Conservation (phyloP, 2,329 filamentous ascomycete species). For the Teratosphaeria viscida region DNA sequence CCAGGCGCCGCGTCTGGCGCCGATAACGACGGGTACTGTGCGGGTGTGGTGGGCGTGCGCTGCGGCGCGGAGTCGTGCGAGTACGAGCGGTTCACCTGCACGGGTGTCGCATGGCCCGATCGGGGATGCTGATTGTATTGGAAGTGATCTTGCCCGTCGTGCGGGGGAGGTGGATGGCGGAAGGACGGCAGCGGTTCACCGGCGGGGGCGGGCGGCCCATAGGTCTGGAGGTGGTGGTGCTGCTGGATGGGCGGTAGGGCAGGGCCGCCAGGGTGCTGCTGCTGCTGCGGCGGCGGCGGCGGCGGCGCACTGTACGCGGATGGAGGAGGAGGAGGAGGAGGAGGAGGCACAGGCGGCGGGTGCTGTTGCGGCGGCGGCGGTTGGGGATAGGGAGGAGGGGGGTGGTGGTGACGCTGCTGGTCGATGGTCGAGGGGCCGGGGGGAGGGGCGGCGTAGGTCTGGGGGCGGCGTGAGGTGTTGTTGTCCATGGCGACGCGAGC, state of each 20-base stretch:
- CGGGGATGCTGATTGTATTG: slow-evolving; percentile 20
- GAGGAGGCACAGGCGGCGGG: slow-evolving; percentile 4
- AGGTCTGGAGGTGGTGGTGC: slow-evolving; percentile 14
- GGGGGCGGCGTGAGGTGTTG: slow-evolving; percentile 10
- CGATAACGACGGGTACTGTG: slow-evolving; percentile 10
- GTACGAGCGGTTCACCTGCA: slow-evolving; percentile 23
- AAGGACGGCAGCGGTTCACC: slow-evolving; percentile 20
- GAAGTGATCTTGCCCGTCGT: slow-evolving; percentile 16
- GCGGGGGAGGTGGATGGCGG: slow-evolving; percentile 15
- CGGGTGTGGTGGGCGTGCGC: slow-evolving; percentile 26
- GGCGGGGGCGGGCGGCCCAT: slow-evolving; percentile 14
- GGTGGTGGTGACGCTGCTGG: not conserved
- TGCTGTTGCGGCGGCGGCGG: slow-evolving; percentile 8
- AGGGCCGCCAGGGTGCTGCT: slow-evolving; percentile 6
- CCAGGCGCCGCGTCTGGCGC: slow-evolving; percentile 12
- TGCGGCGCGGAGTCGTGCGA: slow-evolving; percentile 24
- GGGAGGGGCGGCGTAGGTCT: slow-evolving; percentile 4
- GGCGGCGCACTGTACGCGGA: slow-evolving; percentile 7
- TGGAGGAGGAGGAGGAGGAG: slow-evolving; percentile 5
- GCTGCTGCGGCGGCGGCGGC: too few relatives aligned
- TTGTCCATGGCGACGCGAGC: slow-evolving; percentile 11
- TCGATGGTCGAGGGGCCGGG: slow-evolving; percentile 1
- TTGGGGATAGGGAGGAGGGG: slow-evolving; percentile 2
- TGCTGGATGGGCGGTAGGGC: slow-evolving; percentile 19
- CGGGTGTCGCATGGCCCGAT: slow-evolving; percentile 27